phyloP scores from a whole-genome alignment of 2,329 filamentous ascomycete genomes.

The Conoideocrella luteorostrata region DNA sequence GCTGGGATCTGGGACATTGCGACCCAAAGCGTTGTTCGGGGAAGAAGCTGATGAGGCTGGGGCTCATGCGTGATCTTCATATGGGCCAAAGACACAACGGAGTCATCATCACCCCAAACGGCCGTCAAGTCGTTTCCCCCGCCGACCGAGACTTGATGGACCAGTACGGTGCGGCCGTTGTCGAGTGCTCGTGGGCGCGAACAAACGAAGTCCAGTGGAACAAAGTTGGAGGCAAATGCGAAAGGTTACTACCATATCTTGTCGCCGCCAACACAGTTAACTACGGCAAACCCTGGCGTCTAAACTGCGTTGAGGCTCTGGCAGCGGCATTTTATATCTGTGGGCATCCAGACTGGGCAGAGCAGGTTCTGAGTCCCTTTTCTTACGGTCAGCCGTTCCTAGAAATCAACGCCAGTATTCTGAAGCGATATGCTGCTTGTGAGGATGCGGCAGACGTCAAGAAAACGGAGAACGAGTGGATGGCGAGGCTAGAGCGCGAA shows the following conservation, averaged over 20 bases:
- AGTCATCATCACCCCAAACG: slow-evolving; percentile 92
- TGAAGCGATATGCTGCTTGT: slow-evolving; percentile 82
- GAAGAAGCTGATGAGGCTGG: slow-evolving; percentile 86
- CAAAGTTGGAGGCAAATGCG: slow-evolving; percentile 88
- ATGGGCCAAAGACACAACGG: slow-evolving; percentile 88
- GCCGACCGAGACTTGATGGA: slow-evolving; percentile 78
- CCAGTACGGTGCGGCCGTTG: slow-evolving; percentile 86
- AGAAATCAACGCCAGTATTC: slow-evolving; percentile 76
- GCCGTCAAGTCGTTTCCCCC: slow-evolving; percentile 75
- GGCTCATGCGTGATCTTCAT: slow-evolving; percentile 87
- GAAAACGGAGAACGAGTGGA: slow-evolving; percentile 77
- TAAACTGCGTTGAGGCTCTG: slow-evolving; percentile 94
- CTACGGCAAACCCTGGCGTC: slow-evolving; percentile 88
- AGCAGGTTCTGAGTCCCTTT: slow-evolving; percentile 75
- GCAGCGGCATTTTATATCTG: slow-evolving; percentile 92
- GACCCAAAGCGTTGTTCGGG: slow-evolving; percentile 95
- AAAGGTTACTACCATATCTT: slow-evolving; percentile 84
- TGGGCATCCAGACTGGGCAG: slow-evolving; percentile 84
- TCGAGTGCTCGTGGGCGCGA: slow-evolving; percentile 95
- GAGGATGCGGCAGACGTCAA: slow-evolving; percentile 77
- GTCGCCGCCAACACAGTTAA: slow-evolving; percentile 96
- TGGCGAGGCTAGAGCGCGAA: slow-evolving; percentile 82
- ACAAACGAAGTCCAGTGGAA: slow-evolving; percentile 86
- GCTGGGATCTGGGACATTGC: slow-evolving; percentile 97
- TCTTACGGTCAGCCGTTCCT: slow-evolving; percentile 84